Conservation (phyloP, 1,284 basidiomycete species). For the Pulchroboletus neoregius region DNA sequence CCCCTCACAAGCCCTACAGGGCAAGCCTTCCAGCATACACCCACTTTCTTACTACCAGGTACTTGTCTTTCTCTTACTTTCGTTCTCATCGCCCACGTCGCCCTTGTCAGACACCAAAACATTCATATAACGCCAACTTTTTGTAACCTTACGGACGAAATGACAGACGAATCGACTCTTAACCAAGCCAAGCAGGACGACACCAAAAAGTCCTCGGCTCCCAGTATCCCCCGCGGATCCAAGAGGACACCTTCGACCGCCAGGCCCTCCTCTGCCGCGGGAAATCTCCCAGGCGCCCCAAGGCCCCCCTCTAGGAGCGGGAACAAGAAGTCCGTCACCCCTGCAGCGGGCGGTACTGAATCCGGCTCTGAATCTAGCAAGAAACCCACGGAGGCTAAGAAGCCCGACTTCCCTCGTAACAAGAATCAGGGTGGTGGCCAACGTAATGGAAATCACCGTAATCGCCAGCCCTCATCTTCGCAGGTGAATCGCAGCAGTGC, state of each 20-base stretch:
- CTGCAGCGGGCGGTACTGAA: constrained; percentile 44
- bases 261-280: constrained; percentile 45
- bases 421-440: constrained; percentile 50
- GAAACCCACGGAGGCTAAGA: constrained; percentile 55
- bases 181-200: constrained; percentile 63
- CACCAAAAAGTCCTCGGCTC: constrained; percentile 48
- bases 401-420: constrained; percentile 49
- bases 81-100: constrained; percentile 8
- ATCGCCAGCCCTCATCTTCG: constrained; percentile 50
- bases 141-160: constrained; percentile 69
- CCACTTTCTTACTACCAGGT: constrained; percentile 51
- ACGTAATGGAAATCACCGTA: constrained; percentile 47
- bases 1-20: constrained; percentile 81
- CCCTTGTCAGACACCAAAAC: constrained; percentile 42
- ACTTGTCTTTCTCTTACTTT: constrained; percentile 2
- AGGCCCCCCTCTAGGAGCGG: constrained; percentile 60
- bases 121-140: constrained; percentile 42
- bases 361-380: constrained; percentile 65
- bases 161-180: constrained; percentile 74
- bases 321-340: constrained; percentile 50
- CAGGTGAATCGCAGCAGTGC: constrained; percentile 47
- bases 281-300: constrained; percentile 41
- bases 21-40: constrained; percentile 60
- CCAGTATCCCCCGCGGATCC: constrained; percentile 46
- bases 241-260: constrained; percentile 56